phyloP scores from a whole-genome alignment of 2,329 filamentous ascomycete species.

The Penicillium sp. region DNA sequence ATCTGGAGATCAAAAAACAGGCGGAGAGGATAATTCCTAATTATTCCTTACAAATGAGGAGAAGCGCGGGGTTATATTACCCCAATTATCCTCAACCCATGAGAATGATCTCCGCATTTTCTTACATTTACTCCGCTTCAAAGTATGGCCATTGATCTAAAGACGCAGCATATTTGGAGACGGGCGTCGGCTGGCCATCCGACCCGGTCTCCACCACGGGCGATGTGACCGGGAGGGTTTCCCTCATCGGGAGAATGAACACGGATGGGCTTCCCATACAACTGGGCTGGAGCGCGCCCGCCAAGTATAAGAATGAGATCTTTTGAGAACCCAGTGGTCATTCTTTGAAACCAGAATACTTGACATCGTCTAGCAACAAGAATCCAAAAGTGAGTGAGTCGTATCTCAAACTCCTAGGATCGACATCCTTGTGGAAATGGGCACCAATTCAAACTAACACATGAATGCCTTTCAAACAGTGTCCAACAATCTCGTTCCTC shows the following conservation, averaged over 20 bases:
- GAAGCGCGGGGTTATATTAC: no score
- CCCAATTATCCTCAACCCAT: no score
- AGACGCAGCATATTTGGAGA: neutral
- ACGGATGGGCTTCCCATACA: neutral
- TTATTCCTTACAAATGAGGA: no score
- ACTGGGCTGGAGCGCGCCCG: neutral
- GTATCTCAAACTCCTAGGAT: neutral
- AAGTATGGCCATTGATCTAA: no score
- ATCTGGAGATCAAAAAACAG: no score
- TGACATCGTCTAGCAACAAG: no score
- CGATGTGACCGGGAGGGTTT: neutral
- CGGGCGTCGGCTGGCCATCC: neutral
- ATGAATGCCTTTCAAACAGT: conserved; percentile 8
- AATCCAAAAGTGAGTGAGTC: neutral
- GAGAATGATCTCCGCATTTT: no score
- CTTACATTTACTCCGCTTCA: neutral
- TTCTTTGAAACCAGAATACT: no score
- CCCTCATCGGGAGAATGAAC: neutral
- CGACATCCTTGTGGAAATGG: neutral
- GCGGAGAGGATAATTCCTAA: no score
- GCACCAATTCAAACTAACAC: neutral
- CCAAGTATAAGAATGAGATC: neutral
- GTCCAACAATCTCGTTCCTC: conserved; percentile 23
- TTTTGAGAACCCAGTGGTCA: no score
- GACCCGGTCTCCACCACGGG: neutral